phyloP scores from a whole-genome alignment of 805 yeast genomes.

The Sugiyamaella boreocaroliniensis region DNA sequence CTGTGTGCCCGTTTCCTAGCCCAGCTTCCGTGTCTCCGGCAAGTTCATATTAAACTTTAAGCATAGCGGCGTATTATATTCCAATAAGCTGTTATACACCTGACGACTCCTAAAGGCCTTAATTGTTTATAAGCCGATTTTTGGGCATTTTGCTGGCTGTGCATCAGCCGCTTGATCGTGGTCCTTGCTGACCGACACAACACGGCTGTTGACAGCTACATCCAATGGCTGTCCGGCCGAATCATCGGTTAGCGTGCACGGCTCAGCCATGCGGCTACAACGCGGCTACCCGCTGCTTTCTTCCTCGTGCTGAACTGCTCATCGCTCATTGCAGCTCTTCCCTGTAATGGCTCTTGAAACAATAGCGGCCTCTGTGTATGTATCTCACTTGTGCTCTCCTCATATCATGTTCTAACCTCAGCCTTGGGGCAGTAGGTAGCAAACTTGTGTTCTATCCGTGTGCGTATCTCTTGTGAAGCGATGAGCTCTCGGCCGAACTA shows the following conservation, averaged over 20 bases:
- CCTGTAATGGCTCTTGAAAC: conserved; percentile 32
- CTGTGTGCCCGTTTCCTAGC: neutral
- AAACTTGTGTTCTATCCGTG: conserved; percentile 36
- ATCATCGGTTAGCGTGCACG: no score
- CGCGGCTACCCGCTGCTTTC: neutral
- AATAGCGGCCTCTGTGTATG: conserved; percentile 34
- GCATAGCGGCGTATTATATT: no score
- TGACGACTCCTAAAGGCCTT: no score
- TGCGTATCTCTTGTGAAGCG: neutral
- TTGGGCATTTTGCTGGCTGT: no score
- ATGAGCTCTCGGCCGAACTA: neutral
- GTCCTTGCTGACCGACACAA: no score
- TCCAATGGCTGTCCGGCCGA: neutral
- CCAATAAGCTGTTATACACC: no score
- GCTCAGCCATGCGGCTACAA: no score
- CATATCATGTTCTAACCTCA: conserved; percentile 1
- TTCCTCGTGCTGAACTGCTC: neutral
- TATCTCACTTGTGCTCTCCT: neutral
- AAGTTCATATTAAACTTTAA: no score
- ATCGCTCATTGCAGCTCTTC: neutral
- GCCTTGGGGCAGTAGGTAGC: conserved; percentile 33
- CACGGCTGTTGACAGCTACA: no score
- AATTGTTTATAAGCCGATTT: no score
- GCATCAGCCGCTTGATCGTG: no score
- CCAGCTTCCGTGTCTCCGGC: no score